A percentile compares a stretch with the other conserved stretches of the same genome.
phyloP scores from a whole-genome alignment of 805 yeast genomes.

The Torulaspora microellipsoides region DNA sequence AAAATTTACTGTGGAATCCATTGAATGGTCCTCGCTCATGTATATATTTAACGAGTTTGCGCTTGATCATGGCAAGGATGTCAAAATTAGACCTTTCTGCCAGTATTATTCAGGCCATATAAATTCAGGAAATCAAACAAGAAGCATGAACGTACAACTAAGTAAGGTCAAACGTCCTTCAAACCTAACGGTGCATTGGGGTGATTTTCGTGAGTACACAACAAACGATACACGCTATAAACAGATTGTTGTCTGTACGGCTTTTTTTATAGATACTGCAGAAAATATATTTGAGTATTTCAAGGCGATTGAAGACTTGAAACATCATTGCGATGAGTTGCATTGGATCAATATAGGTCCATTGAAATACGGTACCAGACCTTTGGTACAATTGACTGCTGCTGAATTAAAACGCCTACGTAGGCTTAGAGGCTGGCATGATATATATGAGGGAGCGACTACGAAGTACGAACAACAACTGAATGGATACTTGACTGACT shows the following conservation, averaged over 20 bases:
- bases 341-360: conserved; percentile 93
- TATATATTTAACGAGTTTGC: conserved; percentile 59
- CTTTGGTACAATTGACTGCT: conserved; percentile 65
- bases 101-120: conserved; percentile 69
- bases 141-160: conserved; percentile 35
- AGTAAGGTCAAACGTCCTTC: conserved; percentile 37
- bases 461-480: conserved; percentile 35
- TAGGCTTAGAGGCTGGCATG: conserved; percentile 58
- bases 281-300: conserved; percentile 76
- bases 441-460: conserved; percentile 28
- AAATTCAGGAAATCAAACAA: conserved; percentile 44
- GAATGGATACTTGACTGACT: conserved; percentile 65
- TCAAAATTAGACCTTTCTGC: conserved; percentile 45
- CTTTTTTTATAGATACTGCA: conserved; percentile 89
- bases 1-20: conserved; percentile 54
- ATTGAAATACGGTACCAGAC: conserved; percentile 82
- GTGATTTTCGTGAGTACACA: conserved; percentile 60
- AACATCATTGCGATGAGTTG: conserved; percentile 42
- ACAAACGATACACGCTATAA: conserved; percentile 33
- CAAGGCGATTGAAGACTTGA: conserved; percentile 51
- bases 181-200: conserved; percentile 46
- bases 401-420: conserved; percentile 63
- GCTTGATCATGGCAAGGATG: conserved; percentile 32
- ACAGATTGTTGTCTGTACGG: conserved; percentile 55
- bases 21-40: conserved; percentile 78